Conservation (phyloP, 192 early-diverging fungal genomes). For the Coemansia sp. region DNA sequence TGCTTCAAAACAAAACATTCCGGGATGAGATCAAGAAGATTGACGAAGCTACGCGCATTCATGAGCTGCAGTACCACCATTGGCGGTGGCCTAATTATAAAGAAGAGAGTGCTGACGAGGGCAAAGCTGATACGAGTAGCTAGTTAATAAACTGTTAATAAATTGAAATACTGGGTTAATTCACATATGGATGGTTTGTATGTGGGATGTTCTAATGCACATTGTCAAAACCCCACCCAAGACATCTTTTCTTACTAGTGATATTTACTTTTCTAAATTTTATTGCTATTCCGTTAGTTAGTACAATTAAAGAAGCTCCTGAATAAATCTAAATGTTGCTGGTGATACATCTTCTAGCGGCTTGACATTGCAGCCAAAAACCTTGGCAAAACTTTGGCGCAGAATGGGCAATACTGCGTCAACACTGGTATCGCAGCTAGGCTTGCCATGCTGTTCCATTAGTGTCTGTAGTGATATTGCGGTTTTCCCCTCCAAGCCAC, state of each 20-base stretch:
- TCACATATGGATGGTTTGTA: no score
- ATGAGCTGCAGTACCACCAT: slow-evolving; percentile 56
- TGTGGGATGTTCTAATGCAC: no score
- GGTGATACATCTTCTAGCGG: slow-evolving; percentile 40
- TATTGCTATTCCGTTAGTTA: no score
- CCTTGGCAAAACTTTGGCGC: slow-evolving; percentile 30
- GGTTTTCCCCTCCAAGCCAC: slow-evolving; percentile 76
- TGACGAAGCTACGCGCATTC: slow-evolving; percentile 71
- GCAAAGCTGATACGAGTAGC: background rate
- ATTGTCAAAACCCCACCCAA: no score
- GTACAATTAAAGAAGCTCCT: slow-evolving; percentile 17
- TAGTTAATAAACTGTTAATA: background rate
- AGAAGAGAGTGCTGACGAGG: background rate
- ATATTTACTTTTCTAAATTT: no score
- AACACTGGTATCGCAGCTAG: slow-evolving; percentile 10
- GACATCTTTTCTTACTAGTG: no score
- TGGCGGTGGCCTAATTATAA: slow-evolving; percentile 44
- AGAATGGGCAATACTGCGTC: slow-evolving; percentile 22
- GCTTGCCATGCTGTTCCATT: slow-evolving; percentile 4
- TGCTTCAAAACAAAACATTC: slow-evolving; percentile 81
- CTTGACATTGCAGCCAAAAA: slow-evolving; percentile 26
- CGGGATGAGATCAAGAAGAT: slow-evolving; percentile 70
- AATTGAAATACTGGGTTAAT: no score
- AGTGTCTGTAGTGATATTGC: slow-evolving; percentile 67
- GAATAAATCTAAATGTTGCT: slow-evolving; percentile 21